Conservation (phyloP, 441 rosid genomes). For the Viola pubescens region DNA sequence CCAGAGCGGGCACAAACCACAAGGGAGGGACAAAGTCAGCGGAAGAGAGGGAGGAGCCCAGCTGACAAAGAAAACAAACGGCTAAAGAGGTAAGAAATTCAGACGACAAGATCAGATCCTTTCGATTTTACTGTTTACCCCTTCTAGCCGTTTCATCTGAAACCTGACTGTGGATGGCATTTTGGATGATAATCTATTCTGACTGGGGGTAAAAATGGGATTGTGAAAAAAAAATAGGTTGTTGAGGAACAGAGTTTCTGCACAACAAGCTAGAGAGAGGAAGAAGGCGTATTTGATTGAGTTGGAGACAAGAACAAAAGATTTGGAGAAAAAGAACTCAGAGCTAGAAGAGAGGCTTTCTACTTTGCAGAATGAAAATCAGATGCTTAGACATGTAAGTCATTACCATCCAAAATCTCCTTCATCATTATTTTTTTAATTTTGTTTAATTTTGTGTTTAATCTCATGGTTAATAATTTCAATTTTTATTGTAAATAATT, state of each 20-base stretch:
- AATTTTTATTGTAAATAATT: neutral
- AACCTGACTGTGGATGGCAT: neutral
- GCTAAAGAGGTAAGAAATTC: conserved; percentile 51
- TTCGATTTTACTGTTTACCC: neutral
- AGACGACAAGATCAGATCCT: neutral
- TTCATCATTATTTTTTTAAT: neutral
- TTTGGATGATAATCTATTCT: neutral
- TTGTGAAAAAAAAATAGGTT: conserved; percentile 33
- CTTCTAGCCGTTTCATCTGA: neutral
- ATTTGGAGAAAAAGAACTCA: conserved; percentile 74
- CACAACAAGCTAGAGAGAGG: conserved; percentile 95
- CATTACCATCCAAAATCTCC: neutral
- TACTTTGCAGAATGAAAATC: conserved; percentile 76
- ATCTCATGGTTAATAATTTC: too few species aligned
- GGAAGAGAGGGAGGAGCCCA: conserved; percentile 76
- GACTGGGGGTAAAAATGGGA: neutral
- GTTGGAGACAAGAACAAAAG: conserved; percentile 60
- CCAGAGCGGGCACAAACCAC: conserved; percentile 33
- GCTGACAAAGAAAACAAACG: conserved; percentile 94
- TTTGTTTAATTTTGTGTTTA: too few species aligned
- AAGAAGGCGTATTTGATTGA: conserved; percentile 81
- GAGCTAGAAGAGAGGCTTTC: conserved; percentile 87
- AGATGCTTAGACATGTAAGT: conserved; percentile 79
- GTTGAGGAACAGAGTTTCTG: conserved; percentile 93
- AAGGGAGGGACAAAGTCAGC: conserved; percentile 44